Conservation (phyloP, 176 grass and related monocot genomes). For the Eleusine coracana region DNA sequence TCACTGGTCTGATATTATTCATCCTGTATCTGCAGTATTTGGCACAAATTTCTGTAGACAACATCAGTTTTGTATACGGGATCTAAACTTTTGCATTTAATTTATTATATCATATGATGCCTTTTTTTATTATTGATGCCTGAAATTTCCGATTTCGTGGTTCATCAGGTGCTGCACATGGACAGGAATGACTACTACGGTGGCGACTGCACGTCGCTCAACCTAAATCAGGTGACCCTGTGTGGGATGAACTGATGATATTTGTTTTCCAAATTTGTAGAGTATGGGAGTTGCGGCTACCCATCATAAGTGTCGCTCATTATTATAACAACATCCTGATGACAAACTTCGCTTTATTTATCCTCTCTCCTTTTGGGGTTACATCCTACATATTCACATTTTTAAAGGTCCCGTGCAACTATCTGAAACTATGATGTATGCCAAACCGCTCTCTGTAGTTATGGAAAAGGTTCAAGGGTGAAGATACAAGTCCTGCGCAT, state of each 20-base stretch:
- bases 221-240: slow-evolving; percentile 63
- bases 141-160: neutral
- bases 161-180: slow-evolving; percentile 82
- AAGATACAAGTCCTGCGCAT: slow-evolving; percentile 51
- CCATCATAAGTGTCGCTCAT: neutral
- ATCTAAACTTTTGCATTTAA: neutral
- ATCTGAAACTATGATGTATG: neutral
- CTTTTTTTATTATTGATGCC: neutral
- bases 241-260: neutral
- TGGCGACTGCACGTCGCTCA: slow-evolving; percentile 83
- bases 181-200: slow-evolving; percentile 95
- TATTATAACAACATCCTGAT: neutral
- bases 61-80: neutral
- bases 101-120: neutral
- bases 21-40: neutral
- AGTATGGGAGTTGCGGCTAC: neutral
- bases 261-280: neutral
- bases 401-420: neutral
- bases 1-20: neutral
- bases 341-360: neutral
- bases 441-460: slow-evolving; percentile 46
- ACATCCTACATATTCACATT: neutral
- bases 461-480: slow-evolving; percentile 88
- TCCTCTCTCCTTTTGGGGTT: neutral
- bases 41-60: neutral